These are phyloP conservation scores for Opeltia flavorubescens DNA, from an alignment of 495 filamentous ascomycete species.

Conservation along the genomic window DNA sequence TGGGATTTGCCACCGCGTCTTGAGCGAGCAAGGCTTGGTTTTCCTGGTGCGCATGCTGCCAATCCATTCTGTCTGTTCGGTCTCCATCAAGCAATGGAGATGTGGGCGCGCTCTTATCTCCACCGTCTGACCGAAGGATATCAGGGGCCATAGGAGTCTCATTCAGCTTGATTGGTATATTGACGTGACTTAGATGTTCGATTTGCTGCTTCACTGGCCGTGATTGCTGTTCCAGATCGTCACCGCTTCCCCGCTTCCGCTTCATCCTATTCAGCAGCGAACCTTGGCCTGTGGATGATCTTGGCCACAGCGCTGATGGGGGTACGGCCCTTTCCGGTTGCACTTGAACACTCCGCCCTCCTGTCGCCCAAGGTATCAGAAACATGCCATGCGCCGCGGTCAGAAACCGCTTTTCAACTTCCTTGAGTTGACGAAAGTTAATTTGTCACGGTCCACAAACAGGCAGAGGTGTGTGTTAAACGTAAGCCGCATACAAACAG, in stretches of 20 bases:
- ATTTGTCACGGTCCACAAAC: too few species aligned
- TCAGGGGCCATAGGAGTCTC: not conserved
- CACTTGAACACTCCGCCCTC: slow-evolving; percentile 40
- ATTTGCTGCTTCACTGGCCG: not conserved
- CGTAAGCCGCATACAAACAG: too few species aligned
- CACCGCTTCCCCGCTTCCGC: slow-evolving; percentile 37
- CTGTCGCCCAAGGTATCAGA: slow-evolving; percentile 39
- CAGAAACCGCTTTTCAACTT: not conserved
- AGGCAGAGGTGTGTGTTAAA: too few species aligned
- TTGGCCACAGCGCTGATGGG: slow-evolving; percentile 24
- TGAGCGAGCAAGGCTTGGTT: not conserved
- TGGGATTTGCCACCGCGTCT: not conserved
- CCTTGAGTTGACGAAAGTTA: too few species aligned
- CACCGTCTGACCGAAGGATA: not conserved
- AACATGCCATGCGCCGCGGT: slow-evolving; percentile 43
- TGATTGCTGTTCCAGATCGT: slow-evolving; percentile 8
- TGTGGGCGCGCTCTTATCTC: not conserved
- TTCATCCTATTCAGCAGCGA: slow-evolving; percentile 35
- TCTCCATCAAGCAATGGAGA: not conserved
- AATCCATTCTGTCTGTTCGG: not conserved
- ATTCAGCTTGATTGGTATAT: slow-evolving; percentile 2
- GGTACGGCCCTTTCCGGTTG: slow-evolving; percentile 34
- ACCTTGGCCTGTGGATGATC: slow-evolving; percentile 26
- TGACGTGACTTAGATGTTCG: slow-evolving; percentile 7
- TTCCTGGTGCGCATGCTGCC: not conserved